Conservation (phyloP, 31 red algal genomes). For the Bonnemaisonia californica region DNA sequence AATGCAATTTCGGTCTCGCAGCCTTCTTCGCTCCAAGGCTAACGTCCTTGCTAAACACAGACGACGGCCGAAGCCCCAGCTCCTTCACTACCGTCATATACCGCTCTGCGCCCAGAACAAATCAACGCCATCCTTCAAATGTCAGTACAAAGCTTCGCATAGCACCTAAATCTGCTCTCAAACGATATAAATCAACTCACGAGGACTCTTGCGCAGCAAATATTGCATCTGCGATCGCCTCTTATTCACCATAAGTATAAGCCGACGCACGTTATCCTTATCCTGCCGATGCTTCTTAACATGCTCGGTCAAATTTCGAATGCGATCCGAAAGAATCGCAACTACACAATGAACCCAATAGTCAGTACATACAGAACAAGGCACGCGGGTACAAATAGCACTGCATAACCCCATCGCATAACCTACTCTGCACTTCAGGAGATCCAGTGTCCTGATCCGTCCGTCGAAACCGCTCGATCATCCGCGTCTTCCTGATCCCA, state of each 20-base stretch:
- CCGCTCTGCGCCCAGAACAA: not conserved
- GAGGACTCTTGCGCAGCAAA: slow-evolving; percentile 7
- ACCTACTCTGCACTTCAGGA: slow-evolving; percentile 21
- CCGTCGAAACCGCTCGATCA: not conserved
- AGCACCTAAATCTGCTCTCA: not conserved
- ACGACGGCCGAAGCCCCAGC: slow-evolving; percentile 28
- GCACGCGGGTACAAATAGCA: no score
- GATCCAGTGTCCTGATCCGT: slow-evolving; percentile 19
- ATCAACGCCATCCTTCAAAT: no score
- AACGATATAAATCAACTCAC: not conserved
- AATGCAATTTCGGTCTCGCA: not conserved
- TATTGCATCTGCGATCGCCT: slow-evolving; percentile 46
- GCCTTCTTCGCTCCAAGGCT: slow-evolving; percentile 23
- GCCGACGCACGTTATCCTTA: slow-evolving; percentile 18
- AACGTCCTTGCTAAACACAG: slow-evolving; percentile 36
- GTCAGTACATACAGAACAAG: not conserved
- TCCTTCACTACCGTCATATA: slow-evolving; percentile 31
- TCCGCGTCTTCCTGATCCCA: no score
- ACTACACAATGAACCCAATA: not conserved
- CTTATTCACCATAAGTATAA: slow-evolving; percentile 40
- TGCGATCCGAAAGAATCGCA: slow-evolving; percentile 40
- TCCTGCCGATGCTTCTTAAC: slow-evolving; percentile 36
- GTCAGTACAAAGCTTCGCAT: not conserved
- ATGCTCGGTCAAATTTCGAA: slow-evolving; percentile 40
- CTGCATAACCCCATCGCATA: no score